Percentiles rank a stretch among this genome's conserved stretches.
These are phyloP conservation scores for Nakaseomyces nivariensis DNA, from an alignment of 1,139 yeast species.

Conservation along the genomic window DNA sequence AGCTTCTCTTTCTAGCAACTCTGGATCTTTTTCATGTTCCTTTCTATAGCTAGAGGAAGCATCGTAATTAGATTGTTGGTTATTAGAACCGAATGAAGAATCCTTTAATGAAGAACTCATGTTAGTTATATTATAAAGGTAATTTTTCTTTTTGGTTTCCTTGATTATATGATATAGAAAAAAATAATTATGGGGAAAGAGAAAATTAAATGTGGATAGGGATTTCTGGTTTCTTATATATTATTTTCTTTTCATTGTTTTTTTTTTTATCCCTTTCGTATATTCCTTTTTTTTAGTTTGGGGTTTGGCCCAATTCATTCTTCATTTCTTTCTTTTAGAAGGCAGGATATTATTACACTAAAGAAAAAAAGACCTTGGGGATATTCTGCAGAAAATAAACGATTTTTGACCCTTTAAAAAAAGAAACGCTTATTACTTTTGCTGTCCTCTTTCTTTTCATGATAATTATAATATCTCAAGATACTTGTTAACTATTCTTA, in stretches of 20 bases:
- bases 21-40: background rate
- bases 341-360: no score
- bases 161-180: background rate
- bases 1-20: background rate
- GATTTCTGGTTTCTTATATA: background rate
- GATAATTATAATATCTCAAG: no score
- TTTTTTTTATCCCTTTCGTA: background rate
- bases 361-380: no score
- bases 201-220: background rate
- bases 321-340: background rate
- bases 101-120: constrained; percentile 2
- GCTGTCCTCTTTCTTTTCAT: no score
- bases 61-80: background rate
- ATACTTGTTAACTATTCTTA: no score
- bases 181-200: constrained; percentile 1
- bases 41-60: background rate
- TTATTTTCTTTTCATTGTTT: background rate
- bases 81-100: background rate
- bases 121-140: background rate
- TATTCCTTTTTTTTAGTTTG: background rate
- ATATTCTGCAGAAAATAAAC: no score
- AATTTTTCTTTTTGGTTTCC: background rate
- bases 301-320: background rate
- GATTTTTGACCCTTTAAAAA: no score
- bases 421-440: no score